phyloP scores from a whole-genome alignment of 257 asterid genomes.

The Solanum pennellii region DNA sequence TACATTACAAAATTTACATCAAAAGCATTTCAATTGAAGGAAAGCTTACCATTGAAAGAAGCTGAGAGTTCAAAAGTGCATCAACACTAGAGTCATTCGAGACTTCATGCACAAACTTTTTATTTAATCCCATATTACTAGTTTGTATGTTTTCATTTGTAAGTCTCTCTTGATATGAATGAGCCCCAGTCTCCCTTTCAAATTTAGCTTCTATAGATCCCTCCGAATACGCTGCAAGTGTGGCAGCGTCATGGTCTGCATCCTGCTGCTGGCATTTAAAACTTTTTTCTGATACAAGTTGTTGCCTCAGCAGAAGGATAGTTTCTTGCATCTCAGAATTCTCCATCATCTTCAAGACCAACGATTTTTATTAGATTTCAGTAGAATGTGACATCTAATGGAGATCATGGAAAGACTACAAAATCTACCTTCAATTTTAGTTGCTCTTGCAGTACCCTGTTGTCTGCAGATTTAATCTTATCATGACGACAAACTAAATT shows the following conservation, averaged over 20 bases:
- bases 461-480: slow-evolving; percentile 77
- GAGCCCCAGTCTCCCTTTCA: slow-evolving; percentile 14
- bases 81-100: slow-evolving; percentile 23
- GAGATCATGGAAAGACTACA: background rate
- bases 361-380: background rate
- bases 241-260: slow-evolving; percentile 9
- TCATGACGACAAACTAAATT: slow-evolving; percentile 2
- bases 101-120: slow-evolving; percentile 26
- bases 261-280: slow-evolving; percentile 12
- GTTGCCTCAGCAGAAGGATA: slow-evolving; percentile 39
- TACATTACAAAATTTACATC: background rate
- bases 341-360: slow-evolving; percentile 30
- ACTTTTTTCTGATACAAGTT: slow-evolving; percentile 32
- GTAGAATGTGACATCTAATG: background rate
- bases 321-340: slow-evolving; percentile 62
- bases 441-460: slow-evolving; percentile 87
- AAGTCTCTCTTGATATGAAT: slow-evolving; percentile 26
- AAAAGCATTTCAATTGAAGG: background rate
- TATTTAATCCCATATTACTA: slow-evolving; percentile 35
- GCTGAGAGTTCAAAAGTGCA: slow-evolving; percentile 35
- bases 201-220: slow-evolving; percentile 17
- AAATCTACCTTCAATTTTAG: slow-evolving; percentile 50
- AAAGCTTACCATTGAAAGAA: slow-evolving; percentile 39
- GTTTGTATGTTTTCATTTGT: slow-evolving; percentile 42
- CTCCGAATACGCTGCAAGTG: slow-evolving; percentile 17